A percentile compares a stretch with the other conserved stretches of the same genome.
Conservation (phyloP, 768 basidiomycete species). For the Daedalea quercina region DNA sequence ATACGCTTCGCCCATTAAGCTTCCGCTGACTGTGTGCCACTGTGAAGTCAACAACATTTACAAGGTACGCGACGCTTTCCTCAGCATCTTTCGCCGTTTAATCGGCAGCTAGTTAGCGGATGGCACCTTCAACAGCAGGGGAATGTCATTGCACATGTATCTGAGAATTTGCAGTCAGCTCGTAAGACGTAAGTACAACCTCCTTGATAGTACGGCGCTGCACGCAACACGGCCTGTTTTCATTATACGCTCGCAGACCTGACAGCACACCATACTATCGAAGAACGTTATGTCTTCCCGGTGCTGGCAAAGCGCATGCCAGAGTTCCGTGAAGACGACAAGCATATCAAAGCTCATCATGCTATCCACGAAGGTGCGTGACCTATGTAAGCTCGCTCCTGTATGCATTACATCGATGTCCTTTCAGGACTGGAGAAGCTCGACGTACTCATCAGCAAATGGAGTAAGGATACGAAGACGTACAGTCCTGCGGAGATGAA, state of each 20-base stretch:
- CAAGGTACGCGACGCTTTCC: background rate
- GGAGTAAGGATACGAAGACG: conserved; percentile 33
- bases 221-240: background rate
- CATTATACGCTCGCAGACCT: conserved; percentile 32
- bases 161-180: conserved; percentile 33
- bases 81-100: background rate
- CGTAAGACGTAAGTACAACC: conserved; percentile 30
- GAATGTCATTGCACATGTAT: conserved; percentile 36
- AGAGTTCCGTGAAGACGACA: conserved; percentile 36
- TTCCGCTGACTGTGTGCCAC: background rate
- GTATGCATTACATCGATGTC: background rate
- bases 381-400: background rate
- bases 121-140: conserved; percentile 40
- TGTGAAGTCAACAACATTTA: background rate
- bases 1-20: background rate
- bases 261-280: conserved; percentile 49
- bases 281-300: conserved; percentile 47
- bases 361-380: conserved; percentile 45
- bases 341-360: conserved; percentile 43
- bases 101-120: conserved; percentile 37
- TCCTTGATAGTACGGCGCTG: background rate
- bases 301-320: conserved; percentile 43
- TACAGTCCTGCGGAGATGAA: conserved; percentile 48
- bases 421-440: conserved; percentile 41
- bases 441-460: conserved; percentile 32